These are phyloP conservation scores for Lipomyces sp. DNA, from an alignment of 805 yeast species.

Conservation along the genomic window DNA sequence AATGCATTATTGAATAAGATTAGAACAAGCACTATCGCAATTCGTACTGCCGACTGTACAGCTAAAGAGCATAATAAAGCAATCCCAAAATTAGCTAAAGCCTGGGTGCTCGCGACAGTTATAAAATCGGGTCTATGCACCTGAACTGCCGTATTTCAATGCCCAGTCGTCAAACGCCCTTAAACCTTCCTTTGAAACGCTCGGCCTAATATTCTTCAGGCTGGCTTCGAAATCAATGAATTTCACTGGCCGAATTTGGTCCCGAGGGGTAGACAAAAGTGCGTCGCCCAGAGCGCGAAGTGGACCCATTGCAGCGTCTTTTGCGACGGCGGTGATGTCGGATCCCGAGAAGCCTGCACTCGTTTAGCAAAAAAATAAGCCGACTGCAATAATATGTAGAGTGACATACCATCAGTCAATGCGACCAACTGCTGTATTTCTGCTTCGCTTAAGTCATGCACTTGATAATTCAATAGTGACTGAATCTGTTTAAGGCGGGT, in stretches of 20 bases:
- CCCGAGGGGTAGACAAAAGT: constrained; percentile 67
- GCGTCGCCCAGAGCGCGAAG: constrained; percentile 86
- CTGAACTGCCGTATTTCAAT: constrained; percentile 79
- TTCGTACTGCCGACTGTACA: neutral
- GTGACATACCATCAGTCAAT: constrained; percentile 62
- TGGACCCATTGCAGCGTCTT: constrained; percentile 99
- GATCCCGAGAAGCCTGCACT: constrained; percentile 71
- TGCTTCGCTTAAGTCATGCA: constrained; percentile 64
- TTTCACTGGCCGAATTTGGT: constrained; percentile 75
- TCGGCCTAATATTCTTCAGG: constrained; percentile 79
- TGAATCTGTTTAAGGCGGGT: constrained; percentile 74
- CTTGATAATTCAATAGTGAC: constrained; percentile 71
- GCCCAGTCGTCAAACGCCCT: constrained; percentile 89
- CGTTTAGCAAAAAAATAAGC: neutral
- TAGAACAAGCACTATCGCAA: neutral
- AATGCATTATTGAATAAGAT: neutral
- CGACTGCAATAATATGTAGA: neutral
- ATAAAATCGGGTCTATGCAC: constrained; percentile 54
- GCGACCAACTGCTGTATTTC: constrained; percentile 66
- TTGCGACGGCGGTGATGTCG: constrained; percentile 90
- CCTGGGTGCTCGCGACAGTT: neutral
- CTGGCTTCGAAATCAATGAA: constrained; percentile 76
- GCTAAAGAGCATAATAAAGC: neutral
- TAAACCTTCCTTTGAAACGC: constrained; percentile 83
- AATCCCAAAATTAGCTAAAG: neutral